These are phyloP conservation scores for Carpinus fangiana DNA, from an alignment of 306 rosid genomes.

Conservation along the genomic window DNA sequence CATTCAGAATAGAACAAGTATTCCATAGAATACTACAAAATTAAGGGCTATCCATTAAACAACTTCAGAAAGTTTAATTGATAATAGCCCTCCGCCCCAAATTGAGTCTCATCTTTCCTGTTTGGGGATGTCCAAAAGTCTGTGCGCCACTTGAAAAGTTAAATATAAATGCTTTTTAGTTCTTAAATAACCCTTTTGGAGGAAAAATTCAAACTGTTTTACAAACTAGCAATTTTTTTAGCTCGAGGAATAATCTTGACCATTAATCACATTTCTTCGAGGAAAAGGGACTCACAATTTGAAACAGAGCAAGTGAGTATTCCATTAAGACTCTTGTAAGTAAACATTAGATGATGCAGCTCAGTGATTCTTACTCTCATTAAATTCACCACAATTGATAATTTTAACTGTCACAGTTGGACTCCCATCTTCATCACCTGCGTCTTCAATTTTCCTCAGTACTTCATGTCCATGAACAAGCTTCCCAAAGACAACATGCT, in stretches of 20 bases:
- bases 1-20: background rate
- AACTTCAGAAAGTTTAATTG: background rate
- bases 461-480: slow-evolving; percentile 73
- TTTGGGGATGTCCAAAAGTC: background rate
- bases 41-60: background rate
- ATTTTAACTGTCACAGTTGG: slow-evolving; percentile 93
- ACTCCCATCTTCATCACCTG: slow-evolving; percentile 70
- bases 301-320: background rate
- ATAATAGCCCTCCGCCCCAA: background rate
- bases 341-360: background rate
- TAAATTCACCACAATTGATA: slow-evolving; percentile 81
- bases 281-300: background rate
- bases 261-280: background rate
- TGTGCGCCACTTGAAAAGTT: background rate
- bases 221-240: background rate
- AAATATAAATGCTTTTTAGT: background rate
- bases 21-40: background rate
- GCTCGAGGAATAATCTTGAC: background rate
- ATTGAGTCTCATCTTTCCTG: background rate
- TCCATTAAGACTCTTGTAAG: background rate
- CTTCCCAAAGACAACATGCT: slow-evolving; percentile 86
- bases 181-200: background rate
- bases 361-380: slow-evolving; percentile 51
- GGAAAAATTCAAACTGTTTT: background rate
- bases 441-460: slow-evolving; percentile 76